phyloP scores from a whole-genome alignment of 345 rosid genomes.

The Diplotaxis tenuifolia region DNA sequence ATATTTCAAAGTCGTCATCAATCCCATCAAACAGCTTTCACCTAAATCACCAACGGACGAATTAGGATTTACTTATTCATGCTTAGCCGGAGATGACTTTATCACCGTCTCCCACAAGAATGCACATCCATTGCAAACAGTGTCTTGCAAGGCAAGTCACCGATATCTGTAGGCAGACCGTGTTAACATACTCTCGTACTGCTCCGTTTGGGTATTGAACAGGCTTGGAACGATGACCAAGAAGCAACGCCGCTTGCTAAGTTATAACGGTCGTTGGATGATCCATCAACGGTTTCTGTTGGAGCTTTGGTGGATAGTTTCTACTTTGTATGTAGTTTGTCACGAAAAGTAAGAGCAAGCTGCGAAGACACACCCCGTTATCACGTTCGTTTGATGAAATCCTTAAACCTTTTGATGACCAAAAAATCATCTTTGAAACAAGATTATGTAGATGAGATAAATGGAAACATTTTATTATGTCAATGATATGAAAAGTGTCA shows the following conservation, averaged over 20 bases:
- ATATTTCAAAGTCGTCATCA: neutral
- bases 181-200: slow-evolving; percentile 57
- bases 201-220: slow-evolving; percentile 56
- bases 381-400: neutral
- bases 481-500: neutral
- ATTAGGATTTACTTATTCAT: neutral
- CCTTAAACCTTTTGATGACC: neutral
- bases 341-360: slow-evolving; percentile 3
- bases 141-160: slow-evolving; percentile 46
- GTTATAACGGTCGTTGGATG: neutral
- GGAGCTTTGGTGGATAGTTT: neutral
- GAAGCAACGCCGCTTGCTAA: too few relatives aligned
- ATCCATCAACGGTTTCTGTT: neutral
- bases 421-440: neutral
- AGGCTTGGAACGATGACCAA: slow-evolving; percentile 54
- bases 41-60: neutral
- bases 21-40: neutral
- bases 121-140: slow-evolving; percentile 55
- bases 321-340: slow-evolving; percentile 16
- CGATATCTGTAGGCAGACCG: slow-evolving; percentile 36
- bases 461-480: neutral
- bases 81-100: neutral
- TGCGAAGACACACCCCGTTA: neutral
- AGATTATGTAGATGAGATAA: neutral
- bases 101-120: slow-evolving; percentile 46